Evolutionary conservation across 2,329 filamentous ascomycete genomes (phyloP).

Genomic region (Aspergillus latus): DNA sequence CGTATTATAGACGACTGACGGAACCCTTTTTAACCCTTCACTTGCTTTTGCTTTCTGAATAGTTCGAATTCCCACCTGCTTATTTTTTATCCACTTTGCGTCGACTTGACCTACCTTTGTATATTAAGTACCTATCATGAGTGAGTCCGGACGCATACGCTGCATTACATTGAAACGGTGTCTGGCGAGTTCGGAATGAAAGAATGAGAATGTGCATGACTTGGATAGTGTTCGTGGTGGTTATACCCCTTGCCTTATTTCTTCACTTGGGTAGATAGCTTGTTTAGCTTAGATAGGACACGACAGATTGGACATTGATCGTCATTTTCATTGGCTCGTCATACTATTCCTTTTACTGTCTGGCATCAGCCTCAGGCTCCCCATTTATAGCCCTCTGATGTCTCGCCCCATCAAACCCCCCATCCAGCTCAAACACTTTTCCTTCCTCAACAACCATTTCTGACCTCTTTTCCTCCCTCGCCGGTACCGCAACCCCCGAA

Average conservation of each 20-base stretch:
- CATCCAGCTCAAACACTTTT: constrained; percentile 24
- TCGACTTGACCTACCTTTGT: constrained; percentile 1
- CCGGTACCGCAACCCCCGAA: constrained; percentile 12
- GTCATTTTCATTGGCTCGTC: neutral
- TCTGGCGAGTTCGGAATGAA: constrained; percentile 6
- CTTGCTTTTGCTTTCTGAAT: neutral
- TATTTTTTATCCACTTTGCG: neutral
- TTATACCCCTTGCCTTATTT: constrained; percentile 4
- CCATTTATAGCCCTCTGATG: constrained; percentile 24
- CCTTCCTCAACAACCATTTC: neutral
- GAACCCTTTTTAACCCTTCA: neutral
- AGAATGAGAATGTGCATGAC: constrained; percentile 12
- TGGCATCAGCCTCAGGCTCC: neutral
- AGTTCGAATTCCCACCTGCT: neutral
- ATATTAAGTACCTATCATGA: constrained; percentile 5
- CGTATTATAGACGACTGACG: constrained; percentile 14
- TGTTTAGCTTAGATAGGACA: neutral
- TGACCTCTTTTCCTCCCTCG: neutral
- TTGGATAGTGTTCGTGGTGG: neutral
- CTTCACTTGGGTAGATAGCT: neutral
- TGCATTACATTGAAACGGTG: constrained; percentile 4
- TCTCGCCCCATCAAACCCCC: constrained; percentile 16
- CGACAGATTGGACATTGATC: neutral
- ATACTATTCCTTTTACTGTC: too few species aligned
- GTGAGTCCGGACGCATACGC: constrained; percentile 1